Conservation (phyloP, 352 stramenopile species). For the Globisporangium alternatum region DNA sequence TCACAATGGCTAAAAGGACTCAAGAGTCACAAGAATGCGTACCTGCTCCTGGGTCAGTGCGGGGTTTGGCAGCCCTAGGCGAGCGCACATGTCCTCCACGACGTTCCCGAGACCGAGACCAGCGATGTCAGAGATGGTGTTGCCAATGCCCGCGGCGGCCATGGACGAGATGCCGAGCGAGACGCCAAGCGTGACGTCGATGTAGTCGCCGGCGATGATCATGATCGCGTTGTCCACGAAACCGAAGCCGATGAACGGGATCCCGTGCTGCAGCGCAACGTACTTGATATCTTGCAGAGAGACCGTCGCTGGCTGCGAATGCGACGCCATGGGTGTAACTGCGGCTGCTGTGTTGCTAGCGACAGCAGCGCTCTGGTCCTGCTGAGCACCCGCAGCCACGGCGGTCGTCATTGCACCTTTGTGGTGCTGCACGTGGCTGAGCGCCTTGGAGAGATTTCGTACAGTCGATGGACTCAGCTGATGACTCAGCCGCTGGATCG, state of each 20-base stretch:
- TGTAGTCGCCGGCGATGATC: slow-evolving; percentile 86
- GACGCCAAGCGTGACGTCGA: slow-evolving; percentile 77
- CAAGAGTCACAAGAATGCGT: slow-evolving; percentile 5
- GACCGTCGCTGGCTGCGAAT: slow-evolving; percentile 13
- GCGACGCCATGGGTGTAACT: slow-evolving; percentile 5
- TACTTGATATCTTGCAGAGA: slow-evolving; percentile 59
- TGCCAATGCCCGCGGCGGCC: slow-evolving; percentile 81
- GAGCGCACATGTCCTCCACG: slow-evolving; percentile 74
- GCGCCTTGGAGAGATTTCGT: slow-evolving; percentile 45
- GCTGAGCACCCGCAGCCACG: background rate
- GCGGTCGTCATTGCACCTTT: background rate
- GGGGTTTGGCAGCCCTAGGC: slow-evolving; percentile 56
- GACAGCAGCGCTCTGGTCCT: background rate
- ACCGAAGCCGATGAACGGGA: slow-evolving; percentile 97
- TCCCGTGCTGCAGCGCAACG: slow-evolving; percentile 58
- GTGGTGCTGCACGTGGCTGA: slow-evolving; percentile 24
- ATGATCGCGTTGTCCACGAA: slow-evolving; percentile 98
- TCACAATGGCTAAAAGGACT: background rate
- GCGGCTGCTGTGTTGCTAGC: background rate
- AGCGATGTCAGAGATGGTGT: slow-evolving; percentile 77
- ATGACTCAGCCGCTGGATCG: slow-evolving; percentile 28
- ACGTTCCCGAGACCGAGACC: slow-evolving; percentile 71
- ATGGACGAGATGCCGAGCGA: slow-evolving; percentile 87
- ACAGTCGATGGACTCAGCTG: slow-evolving; percentile 48
- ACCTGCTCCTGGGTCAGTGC: slow-evolving; percentile 65